These are phyloP conservation scores for Solanum lignicaule DNA, from an alignment of 257 asterid genomes.

Conservation along the genomic window DNA sequence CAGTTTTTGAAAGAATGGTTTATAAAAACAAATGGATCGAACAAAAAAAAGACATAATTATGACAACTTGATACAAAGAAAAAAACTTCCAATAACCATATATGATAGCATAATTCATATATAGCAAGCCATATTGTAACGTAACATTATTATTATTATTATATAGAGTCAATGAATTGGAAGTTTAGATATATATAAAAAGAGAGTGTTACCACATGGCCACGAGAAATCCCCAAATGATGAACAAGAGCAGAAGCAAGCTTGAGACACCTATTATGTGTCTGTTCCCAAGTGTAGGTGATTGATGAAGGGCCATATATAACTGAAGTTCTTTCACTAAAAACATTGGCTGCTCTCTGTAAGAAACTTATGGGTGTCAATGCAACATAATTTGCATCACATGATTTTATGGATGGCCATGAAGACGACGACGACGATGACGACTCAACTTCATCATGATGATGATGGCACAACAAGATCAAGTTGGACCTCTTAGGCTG, in stretches of 20 bases:
- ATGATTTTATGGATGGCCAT: slow-evolving; percentile 6
- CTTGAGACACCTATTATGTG: slow-evolving; percentile 11
- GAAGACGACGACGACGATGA: neutral
- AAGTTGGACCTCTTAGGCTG: neutral
- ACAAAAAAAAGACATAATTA: too few species aligned
- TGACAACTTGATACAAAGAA: too few species aligned
- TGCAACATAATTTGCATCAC: slow-evolving; percentile 23
- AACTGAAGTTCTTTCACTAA: slow-evolving; percentile 12
- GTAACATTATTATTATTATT: too few species aligned
- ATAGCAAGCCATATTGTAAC: too few species aligned
- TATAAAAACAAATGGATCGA: too few species aligned
- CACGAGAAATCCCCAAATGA: slow-evolving; percentile 10
- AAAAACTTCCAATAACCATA: too few species aligned
- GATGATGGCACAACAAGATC: neutral
- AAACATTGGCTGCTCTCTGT: slow-evolving; percentile 21
- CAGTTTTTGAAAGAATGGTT: too few species aligned
- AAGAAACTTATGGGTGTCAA: slow-evolving; percentile 25
- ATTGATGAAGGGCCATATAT: neutral
- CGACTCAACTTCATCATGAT: neutral
- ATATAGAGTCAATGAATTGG: too few species aligned
- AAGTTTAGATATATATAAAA: neutral
- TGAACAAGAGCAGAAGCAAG: slow-evolving; percentile 19
- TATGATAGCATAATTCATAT: too few species aligned
- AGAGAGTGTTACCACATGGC: slow-evolving; percentile 11
- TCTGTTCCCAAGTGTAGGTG: slow-evolving; percentile 18